Evolutionary conservation across 1,284 basidiomycete species (phyloP).

Genomic region (Cutaneotrichosporon mucoides): DNA sequence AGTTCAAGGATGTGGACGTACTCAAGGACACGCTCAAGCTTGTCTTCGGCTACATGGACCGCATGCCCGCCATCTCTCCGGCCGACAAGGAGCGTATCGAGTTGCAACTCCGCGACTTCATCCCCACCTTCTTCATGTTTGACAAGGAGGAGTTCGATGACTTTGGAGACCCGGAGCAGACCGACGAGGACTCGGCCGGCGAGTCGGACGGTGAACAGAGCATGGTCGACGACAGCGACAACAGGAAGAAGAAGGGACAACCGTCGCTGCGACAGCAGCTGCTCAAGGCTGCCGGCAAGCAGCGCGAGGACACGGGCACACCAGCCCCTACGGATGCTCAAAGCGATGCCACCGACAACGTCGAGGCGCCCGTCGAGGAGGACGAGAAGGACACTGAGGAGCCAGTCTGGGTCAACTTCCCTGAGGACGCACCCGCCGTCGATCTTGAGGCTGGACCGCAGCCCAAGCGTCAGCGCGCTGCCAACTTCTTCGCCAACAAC

Average conservation of each 20-base stretch:
- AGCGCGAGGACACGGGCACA: conserved; percentile 37
- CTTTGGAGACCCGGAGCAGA: conserved; percentile 60
- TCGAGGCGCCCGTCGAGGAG: conserved; percentile 43
- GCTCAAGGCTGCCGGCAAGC: conserved; percentile 65
- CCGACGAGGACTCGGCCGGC: conserved; percentile 61
- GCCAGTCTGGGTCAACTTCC: conserved; percentile 46
- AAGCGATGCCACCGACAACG: conserved; percentile 21
- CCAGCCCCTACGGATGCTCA: conserved; percentile 19
- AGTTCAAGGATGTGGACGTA: conserved; percentile 72
- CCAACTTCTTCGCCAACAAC: conserved; percentile 83
- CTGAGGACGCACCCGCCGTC: conserved; percentile 35
- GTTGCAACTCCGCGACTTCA: conserved; percentile 75
- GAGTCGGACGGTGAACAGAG: conserved; percentile 51
- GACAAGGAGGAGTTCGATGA: conserved; percentile 72
- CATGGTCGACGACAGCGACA: conserved; percentile 48
- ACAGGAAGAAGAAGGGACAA: conserved; percentile 37
- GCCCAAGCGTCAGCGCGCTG: conserved; percentile 35
- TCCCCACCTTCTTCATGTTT: conserved; percentile 76
- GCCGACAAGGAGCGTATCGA: conserved; percentile 80
- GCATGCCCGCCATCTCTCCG: conserved; percentile 67
- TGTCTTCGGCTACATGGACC: conserved; percentile 84
- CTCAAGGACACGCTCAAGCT: conserved; percentile 86
- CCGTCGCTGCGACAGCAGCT: conserved; percentile 70
- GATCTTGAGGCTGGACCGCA: conserved; percentile 32
- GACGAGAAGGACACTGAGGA: conserved; percentile 45